Evolutionary conservation across 2,329 filamentous ascomycete genomes (phyloP), one percentile per base, ranked within the genome.

Genomic region (Ophiostoma triangulosporum): DNA sequence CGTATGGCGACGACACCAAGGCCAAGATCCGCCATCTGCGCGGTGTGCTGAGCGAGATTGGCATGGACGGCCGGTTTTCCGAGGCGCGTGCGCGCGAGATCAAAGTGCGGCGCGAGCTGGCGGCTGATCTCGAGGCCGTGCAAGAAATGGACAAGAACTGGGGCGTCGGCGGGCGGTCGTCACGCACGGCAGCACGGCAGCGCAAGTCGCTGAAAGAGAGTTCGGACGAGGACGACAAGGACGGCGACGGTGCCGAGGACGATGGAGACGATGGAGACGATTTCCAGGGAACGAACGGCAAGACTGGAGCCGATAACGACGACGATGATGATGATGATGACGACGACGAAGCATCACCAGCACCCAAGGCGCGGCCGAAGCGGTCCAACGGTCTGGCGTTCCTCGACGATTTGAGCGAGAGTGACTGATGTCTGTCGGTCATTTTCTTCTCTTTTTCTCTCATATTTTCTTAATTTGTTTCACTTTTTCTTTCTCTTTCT

Each of bases 11-110:
- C 53, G 86, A 90, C 24, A 65, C 76, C 4, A 84, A 81, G 57
- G 87, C 80, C 50, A 96, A 95, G 72, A 87, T 96, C 57, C 75
- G 75, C 51, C 88, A 96, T 64, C 74, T 98, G 7, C 87, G 81
- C 64, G 70, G 70, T 11, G 84, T 94, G 83, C 75, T 98, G 26
- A 75, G 75, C 32, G 88, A 95, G 29, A 74, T 81, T 4, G 93
- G 91, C 32, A 96, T 97, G 86, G 82, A 81, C 1, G 91, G 90
- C 0, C 81, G 91, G 15, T 96, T 88, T 68, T 95, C 88, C 1
- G 78, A 86, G 61, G 83, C 88, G 40, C 91, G 86, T 62, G 91
- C 91, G 1, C 80, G 77, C 24, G 82, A 88, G 66, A 96, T 97
- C 65, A 93, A 88, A 65, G 91, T 95, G 69, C 75, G 78, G 62